These are phyloP conservation scores for Gossypium lobatum DNA, from an alignment of 441 rosid genomes.

Conservation along the genomic window DNA sequence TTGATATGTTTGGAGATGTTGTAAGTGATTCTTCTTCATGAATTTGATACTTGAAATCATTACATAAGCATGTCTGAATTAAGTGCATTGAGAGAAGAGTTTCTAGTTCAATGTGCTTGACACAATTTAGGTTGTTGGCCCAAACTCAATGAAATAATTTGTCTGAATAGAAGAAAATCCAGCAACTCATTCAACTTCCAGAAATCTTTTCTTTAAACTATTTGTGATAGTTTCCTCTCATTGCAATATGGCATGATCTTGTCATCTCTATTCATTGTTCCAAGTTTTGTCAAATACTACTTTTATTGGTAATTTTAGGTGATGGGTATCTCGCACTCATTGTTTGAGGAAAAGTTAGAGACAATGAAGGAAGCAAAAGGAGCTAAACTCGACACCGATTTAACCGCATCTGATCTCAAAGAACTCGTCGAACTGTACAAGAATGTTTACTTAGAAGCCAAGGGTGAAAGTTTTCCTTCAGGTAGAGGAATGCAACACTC, in stretches of 20 bases:
- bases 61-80: background rate
- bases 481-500: slow-evolving; percentile 31
- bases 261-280: background rate
- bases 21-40: slow-evolving; percentile 42
- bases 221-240: background rate
- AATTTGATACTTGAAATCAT: background rate
- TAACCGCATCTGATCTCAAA: slow-evolving; percentile 68
- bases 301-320: slow-evolving; percentile 40
- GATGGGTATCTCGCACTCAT: slow-evolving; percentile 76
- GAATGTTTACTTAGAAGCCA: slow-evolving; percentile 57
- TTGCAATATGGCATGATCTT: background rate
- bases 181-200: background rate
- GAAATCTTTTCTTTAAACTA: background rate
- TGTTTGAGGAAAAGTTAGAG: slow-evolving; percentile 76
- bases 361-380: slow-evolving; percentile 59
- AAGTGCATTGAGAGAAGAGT: background rate
- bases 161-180: background rate
- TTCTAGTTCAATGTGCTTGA: background rate
- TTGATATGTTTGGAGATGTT: slow-evolving; percentile 90
- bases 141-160: background rate
- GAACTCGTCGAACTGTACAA: slow-evolving; percentile 82
- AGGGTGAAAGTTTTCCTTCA: slow-evolving; percentile 75
- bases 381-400: slow-evolving; percentile 57
- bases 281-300: background rate
- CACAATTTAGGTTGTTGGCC: background rate